phyloP scores from a whole-genome alignment of 345 rosid species.

The Eucalyptus dawsonii region DNA sequence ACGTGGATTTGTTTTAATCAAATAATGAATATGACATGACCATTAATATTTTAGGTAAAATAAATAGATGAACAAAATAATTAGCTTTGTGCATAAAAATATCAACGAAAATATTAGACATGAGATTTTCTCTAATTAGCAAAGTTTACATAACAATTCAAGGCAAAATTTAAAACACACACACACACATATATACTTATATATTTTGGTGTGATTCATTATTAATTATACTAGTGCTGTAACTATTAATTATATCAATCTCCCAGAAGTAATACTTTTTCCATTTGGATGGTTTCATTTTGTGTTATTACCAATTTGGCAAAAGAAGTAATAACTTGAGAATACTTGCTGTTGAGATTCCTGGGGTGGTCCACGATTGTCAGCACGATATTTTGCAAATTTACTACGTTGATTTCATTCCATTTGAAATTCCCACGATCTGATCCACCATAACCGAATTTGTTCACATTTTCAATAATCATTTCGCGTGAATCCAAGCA shows the following conservation, averaged over 20 bases:
- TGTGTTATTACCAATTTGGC: neutral
- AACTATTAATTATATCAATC: neutral
- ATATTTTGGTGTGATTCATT: neutral
- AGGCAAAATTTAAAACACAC: neutral
- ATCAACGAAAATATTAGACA: accelerated
- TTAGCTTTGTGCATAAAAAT: neutral
- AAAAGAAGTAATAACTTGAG: neutral
- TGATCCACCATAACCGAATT: too few species aligned
- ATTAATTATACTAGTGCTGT: neutral
- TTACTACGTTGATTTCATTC: too few species aligned
- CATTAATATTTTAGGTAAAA: neutral
- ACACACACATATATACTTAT: neutral
- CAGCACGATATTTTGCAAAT: too few species aligned
- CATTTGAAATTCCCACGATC: too few species aligned
- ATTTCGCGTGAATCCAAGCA: too few species aligned
- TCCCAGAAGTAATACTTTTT: neutral
- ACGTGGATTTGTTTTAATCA: neutral
- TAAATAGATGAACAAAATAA: neutral
- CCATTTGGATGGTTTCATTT: neutral
- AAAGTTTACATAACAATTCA: neutral
- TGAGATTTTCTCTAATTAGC: neutral
- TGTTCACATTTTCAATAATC: too few species aligned
- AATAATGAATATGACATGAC: neutral
- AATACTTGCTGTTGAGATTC: neutral
- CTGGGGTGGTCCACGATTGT: too few species aligned